These are phyloP conservation scores for Fonsecaea erecta DNA, from an alignment of 2,329 filamentous ascomycete genomes.

Conservation along the genomic window DNA sequence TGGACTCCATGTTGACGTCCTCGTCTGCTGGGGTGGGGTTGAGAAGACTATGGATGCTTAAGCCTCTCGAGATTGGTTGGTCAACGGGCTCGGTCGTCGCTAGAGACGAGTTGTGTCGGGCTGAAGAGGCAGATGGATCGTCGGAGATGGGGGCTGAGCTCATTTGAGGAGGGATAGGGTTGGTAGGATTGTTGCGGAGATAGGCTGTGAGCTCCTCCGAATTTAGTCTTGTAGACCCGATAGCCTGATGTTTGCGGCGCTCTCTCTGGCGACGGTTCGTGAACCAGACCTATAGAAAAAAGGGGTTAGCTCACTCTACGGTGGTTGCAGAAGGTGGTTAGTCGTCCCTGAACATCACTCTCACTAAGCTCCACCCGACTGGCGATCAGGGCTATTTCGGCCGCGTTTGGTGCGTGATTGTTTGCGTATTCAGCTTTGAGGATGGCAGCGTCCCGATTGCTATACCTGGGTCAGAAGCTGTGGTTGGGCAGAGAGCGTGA, in stretches of 20 bases:
- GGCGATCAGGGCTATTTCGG: constrained; percentile 81
- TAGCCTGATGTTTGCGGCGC: no score
- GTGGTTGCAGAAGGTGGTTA: constrained; percentile 22
- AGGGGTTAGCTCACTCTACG: constrained; percentile 40
- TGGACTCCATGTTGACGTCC: constrained; percentile 5
- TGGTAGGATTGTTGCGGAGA: constrained; percentile 28
- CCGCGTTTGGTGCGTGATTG: constrained; percentile 91
- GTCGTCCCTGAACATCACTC: constrained; percentile 89
- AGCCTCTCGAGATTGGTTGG: constrained; percentile 30
- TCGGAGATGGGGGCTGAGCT: constrained; percentile 18
- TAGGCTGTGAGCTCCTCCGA: constrained; percentile 70
- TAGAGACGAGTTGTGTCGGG: constrained; percentile 7
- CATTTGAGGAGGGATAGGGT: constrained; percentile 19
- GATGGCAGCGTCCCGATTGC: constrained; percentile 84
- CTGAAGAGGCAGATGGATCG: not conserved
- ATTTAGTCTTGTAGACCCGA: constrained; percentile 82
- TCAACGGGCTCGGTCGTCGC: constrained; percentile 22
- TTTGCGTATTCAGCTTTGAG: constrained; percentile 82
- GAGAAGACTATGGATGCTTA: constrained; percentile 36
- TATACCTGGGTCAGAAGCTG: constrained; percentile 46
- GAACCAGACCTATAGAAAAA: constrained; percentile 87
- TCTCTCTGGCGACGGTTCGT: constrained; percentile 94
- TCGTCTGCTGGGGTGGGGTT: constrained; percentile 26
- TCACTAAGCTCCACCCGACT: constrained; percentile 85
- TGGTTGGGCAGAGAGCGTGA: not conserved